phyloP scores from a whole-genome alignment of 495 filamentous ascomycete species.

The Tuber calosporum region DNA sequence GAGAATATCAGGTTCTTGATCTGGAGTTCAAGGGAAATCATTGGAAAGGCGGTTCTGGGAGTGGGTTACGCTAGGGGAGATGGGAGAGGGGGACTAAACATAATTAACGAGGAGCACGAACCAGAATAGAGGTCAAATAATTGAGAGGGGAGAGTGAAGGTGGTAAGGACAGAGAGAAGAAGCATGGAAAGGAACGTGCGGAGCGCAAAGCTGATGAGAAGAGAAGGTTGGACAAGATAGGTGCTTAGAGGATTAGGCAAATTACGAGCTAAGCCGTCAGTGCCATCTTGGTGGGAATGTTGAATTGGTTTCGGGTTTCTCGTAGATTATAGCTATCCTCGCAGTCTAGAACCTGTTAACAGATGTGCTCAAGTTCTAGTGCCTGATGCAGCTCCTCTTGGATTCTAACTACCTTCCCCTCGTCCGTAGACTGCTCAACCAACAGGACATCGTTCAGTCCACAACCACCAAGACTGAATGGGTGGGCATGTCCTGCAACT shows the following conservation, averaged over 20 bases:
- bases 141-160: background rate
- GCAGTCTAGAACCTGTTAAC: constrained; percentile 3
- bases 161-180: constrained; percentile 17
- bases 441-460: constrained; percentile 81
- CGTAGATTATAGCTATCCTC: constrained; percentile 52
- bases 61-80: background rate
- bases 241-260: constrained; percentile 70
- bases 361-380: constrained; percentile 96
- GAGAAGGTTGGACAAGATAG: constrained; percentile 57
- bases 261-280: constrained; percentile 88
- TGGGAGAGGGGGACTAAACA: constrained; percentile 3
- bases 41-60: constrained; percentile 20
- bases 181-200: constrained; percentile 13
- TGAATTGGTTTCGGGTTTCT: constrained; percentile 96
- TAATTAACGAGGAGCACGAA: constrained; percentile 8
- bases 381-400: constrained; percentile 81
- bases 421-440: constrained; percentile 81
- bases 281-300: constrained; percentile 67
- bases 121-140: too few relatives aligned
- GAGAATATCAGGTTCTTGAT: constrained; percentile 19
- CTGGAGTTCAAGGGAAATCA: constrained; percentile 29
- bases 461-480: constrained; percentile 80
- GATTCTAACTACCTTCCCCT: constrained; percentile 91
- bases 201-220: constrained; percentile 33
- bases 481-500: constrained; percentile 75